These are phyloP conservation scores for Orbilia brochopaga DNA, from an alignment of 2,329 filamentous ascomycete species.

Conservation along the genomic window DNA sequence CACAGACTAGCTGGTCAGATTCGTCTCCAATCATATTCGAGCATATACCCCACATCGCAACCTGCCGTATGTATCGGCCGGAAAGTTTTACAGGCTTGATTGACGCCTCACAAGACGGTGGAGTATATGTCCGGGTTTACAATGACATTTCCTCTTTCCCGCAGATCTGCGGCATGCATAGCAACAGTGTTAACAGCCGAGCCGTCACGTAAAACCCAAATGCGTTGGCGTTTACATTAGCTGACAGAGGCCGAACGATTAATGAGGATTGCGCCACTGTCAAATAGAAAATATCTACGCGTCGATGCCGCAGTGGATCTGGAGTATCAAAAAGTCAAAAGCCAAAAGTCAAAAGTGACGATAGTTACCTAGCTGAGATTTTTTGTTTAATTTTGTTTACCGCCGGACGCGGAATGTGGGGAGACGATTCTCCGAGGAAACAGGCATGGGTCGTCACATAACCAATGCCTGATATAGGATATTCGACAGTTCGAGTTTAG, in stretches of 20 bases:
- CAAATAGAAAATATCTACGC: neutral
- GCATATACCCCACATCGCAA: too few species aligned
- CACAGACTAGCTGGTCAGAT: too few species aligned
- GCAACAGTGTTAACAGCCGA: neutral
- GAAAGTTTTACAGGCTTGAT: too few species aligned
- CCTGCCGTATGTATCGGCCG: too few species aligned
- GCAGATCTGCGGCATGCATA: neutral
- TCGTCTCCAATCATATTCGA: too few species aligned
- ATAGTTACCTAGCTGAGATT: neutral
- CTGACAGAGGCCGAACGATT: neutral
- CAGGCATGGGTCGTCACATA: neutral
- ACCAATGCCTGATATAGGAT: neutral
- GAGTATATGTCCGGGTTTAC: neutral
- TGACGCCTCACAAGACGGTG: neutral
- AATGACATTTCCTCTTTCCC: neutral
- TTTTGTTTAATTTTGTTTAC: neutral
- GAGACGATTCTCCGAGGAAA: neutral
- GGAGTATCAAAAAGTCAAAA: neutral
- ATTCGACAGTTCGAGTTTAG: neutral
- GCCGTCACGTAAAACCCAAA: neutral
- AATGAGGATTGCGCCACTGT: neutral
- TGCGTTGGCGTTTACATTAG: neutral
- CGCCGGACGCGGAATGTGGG: neutral
- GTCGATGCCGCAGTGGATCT: slow-evolving; percentile 1
- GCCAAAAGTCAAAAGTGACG: neutral